Percentiles rank a stretch among this genome's conserved stretches.
phyloP scores from a whole-genome alignment of 2,329 filamentous ascomycete genomes.

The Apiospora rasikravindrae region DNA sequence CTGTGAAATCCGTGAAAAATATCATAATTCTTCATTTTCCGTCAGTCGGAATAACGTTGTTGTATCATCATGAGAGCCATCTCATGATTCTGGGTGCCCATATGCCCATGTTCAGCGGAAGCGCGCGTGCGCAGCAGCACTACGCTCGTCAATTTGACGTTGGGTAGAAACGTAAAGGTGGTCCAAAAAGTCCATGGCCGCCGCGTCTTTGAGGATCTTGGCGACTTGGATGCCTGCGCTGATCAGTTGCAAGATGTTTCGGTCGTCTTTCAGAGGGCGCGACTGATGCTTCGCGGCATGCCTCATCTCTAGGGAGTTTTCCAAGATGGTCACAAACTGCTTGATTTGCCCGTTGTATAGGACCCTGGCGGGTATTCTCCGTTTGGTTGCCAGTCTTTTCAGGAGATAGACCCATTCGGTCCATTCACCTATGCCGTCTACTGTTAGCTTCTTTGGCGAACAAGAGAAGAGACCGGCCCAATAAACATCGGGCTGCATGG shows the following conservation, averaged over 20 bases:
- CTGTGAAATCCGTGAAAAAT: neutral
- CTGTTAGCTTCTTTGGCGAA: conserved; percentile 60
- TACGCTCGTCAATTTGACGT: conserved; percentile 74
- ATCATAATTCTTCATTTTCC: conserved; percentile 14
- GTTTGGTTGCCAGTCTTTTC: conserved; percentile 78
- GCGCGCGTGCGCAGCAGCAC: conserved; percentile 46
- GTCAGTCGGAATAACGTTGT: conserved; percentile 19
- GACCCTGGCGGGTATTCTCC: conserved; percentile 78
- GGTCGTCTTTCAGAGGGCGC: conserved; percentile 83
- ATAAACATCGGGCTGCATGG: no score
- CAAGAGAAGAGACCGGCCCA: neutral
- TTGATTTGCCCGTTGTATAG: conserved; percentile 91
- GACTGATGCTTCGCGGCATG: conserved; percentile 85
- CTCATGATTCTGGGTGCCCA: conserved; percentile 22
- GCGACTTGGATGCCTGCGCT: conserved; percentile 87
- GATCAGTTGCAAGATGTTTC: conserved; percentile 86
- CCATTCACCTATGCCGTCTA: conserved; percentile 67
- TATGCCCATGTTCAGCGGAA: conserved; percentile 41
- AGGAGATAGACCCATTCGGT: conserved; percentile 90
- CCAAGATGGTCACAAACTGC: conserved; percentile 85
- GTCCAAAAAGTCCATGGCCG: conserved; percentile 83
- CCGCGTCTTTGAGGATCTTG: conserved; percentile 83
- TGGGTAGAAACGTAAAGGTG: conserved; percentile 83
- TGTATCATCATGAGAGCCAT: conserved; percentile 25
- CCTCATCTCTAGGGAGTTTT: conserved; percentile 81